A percentile compares a stretch with the other conserved stretches of the same genome.
Conservation (phyloP, 129 eudicot genomes). For the Deinandra increscens region DNA sequence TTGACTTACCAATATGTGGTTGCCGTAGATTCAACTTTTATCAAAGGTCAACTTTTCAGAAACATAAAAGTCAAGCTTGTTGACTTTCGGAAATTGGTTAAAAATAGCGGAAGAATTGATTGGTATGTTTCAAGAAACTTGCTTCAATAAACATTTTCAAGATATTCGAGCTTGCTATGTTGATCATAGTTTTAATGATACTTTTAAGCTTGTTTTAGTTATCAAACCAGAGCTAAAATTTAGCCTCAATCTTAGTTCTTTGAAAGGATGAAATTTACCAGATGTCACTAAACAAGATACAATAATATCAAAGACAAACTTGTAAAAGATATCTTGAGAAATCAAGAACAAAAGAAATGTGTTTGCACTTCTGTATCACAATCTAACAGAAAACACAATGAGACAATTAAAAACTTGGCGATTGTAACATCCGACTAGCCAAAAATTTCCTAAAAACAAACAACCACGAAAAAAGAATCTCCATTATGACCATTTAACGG, state of each 20-base stretch:
- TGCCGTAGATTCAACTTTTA: too few species aligned
- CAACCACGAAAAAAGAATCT: conserved; percentile 6
- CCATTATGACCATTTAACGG: conserved; percentile 7
- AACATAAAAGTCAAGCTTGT: too few species aligned
- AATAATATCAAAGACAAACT: background rate
- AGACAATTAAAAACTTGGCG: conserved; percentile 16
- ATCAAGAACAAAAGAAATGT: background rate
- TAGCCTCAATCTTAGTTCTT: background rate
- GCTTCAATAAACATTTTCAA: too few species aligned
- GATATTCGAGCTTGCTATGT: too few species aligned
- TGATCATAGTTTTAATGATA: too few species aligned
- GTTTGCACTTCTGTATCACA: conserved; percentile 26
- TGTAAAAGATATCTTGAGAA: conserved; percentile 14
- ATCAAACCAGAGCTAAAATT: too few species aligned
- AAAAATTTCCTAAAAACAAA: conserved; percentile 29
- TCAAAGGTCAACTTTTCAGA: too few species aligned
- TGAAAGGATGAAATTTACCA: background rate
- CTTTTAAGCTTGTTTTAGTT: too few species aligned
- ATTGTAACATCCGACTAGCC: conserved; percentile 25
- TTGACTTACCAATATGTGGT: too few species aligned
- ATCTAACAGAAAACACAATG: conserved; percentile 23
- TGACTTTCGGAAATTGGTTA: too few species aligned
- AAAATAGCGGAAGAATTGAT: too few species aligned
- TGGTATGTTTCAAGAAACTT: too few species aligned
- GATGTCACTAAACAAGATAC: background rate